Evolutionary conservation across 352 stramenopile genomes (phyloP).

Genomic region (Phytophthora pistaciae): DNA sequence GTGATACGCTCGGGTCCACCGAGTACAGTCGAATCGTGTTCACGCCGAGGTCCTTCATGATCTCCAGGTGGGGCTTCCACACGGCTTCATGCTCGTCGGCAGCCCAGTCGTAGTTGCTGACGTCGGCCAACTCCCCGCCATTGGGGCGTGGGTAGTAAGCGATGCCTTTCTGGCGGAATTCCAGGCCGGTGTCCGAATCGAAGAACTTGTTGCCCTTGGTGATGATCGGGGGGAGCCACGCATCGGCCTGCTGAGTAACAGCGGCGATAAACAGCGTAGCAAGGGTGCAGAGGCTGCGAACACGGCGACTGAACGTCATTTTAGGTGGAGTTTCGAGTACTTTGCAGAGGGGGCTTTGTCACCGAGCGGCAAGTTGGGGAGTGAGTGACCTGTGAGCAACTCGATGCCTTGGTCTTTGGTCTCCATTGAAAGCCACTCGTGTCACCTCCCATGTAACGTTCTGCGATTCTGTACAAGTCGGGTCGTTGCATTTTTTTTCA

Average conservation of each 20-base stretch:
- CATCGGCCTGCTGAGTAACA: constrained; percentile 20
- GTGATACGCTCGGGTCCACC: constrained; percentile 62
- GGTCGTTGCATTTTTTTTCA: constrained; percentile 22
- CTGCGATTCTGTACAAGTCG: constrained; percentile 23
- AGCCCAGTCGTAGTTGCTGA: constrained; percentile 77
- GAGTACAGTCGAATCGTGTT: constrained; percentile 82
- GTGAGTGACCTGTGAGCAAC: constrained; percentile 2
- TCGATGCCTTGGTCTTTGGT: neutral
- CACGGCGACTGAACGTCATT: constrained; percentile 29
- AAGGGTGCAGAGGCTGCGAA: constrained; percentile 26
- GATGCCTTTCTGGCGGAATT: constrained; percentile 83
- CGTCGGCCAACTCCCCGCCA: constrained; percentile 52
- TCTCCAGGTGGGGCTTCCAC: constrained; percentile 62
- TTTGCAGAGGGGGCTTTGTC: constrained; percentile 6
- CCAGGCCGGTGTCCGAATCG: constrained; percentile 62
- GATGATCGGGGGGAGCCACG: constrained; percentile 61
- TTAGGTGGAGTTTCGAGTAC: constrained; percentile 4
- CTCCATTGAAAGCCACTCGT: neutral
- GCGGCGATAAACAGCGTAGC: constrained; percentile 13
- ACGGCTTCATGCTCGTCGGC: constrained; percentile 67
- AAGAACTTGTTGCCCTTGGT: constrained; percentile 91
- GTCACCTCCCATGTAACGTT: constrained; percentile 30
- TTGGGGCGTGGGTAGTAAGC: constrained; percentile 83
- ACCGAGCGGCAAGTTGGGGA: constrained; percentile 22
- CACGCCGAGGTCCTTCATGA: constrained; percentile 67